Conservation (phyloP, 495 filamentous ascomycete species). For the Daldinia loculata region DNA sequence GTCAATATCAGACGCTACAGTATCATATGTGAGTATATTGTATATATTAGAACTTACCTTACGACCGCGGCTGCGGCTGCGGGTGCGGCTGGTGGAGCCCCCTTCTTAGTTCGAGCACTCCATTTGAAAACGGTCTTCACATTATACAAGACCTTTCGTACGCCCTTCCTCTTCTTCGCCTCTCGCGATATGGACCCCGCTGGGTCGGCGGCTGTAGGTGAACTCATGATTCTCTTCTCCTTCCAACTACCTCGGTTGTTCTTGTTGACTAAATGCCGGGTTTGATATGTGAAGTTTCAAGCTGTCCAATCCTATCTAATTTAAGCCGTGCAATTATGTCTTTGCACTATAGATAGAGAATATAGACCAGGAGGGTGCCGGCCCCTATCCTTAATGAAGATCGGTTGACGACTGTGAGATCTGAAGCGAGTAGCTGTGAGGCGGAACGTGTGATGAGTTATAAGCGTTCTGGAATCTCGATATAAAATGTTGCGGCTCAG, state of each 20-base stretch:
- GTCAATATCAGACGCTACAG: conserved; percentile 19
- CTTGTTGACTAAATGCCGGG: background rate
- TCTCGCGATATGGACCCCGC: conserved; percentile 49
- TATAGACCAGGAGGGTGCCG: conserved; percentile 23
- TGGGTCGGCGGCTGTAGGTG: conserved; percentile 45
- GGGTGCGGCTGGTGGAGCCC: conserved; percentile 44
- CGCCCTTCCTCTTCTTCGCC: conserved; percentile 66
- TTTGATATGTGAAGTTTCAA: conserved; percentile 11
- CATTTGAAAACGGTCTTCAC: conserved; percentile 71
- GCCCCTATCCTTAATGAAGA: conserved; percentile 18
- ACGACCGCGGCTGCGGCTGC: conserved; percentile 30
- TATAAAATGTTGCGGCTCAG: conserved; percentile 8
- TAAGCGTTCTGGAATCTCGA: background rate
- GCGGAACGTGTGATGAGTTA: background rate
- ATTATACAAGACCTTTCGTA: conserved; percentile 68
- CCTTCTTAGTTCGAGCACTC: conserved; percentile 55
- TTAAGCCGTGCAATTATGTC: conserved; percentile 20
- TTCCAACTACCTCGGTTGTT: background rate
- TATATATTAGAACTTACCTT: conserved; percentile 34
- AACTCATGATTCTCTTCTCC: conserved; percentile 52
- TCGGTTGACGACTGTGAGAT: background rate
- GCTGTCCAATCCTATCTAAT: conserved; percentile 8
- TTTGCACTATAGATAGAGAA: conserved; percentile 10
- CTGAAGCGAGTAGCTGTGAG: conserved; percentile 4
- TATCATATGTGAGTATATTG: background rate